Base-by-base conservation (phyloP, 2,329 filamentous ascomycete species). In the Colletotrichum abscissum region DNA sequence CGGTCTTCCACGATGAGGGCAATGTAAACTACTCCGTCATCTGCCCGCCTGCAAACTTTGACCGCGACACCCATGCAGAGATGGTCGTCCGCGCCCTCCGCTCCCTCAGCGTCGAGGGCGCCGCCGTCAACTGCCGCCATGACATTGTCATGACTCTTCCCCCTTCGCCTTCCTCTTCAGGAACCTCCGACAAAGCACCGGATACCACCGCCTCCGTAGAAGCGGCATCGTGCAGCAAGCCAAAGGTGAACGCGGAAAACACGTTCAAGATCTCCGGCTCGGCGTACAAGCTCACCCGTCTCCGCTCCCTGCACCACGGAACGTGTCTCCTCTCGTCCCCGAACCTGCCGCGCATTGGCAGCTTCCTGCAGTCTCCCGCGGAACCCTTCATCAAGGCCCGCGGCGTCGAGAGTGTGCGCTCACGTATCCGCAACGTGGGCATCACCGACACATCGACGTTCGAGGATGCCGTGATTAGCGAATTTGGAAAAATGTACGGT, bases 21-120 rank as follows among this genome's bases (percentile, higher is more conserved):
- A 99, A 99, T 81, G 89, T 98, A 77, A 99, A 99, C 83, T 99
- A 95, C 88, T 94, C 93, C 80, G 94, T 98, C 67, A 97, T 97
- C 62, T 95, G 92, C 75, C 95, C 95, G 2, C 90, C 94, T 0
- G 86, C 87, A 0, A 84, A 83, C 1, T 98, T 98, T 80, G 93
- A 96, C 75, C 90, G 97, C 35, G 90, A 98, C 85, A 94, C 90
- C 80, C 94, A 98, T 84, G 96, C 95, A 16, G 91, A 95, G 80
- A 98, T 98, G 95, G 93, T 98, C 0, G 95, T 95, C 52, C 90
- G 93, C n/a, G 95, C 95, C 5, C 86, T 99, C 72, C 86, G 88
- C 54, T 82, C 82, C 3, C 84, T 94, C 24, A 91, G 90, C 4
- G 83, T 90, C 5, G 78, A 83, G 3, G 87, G 89, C 38, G 90